Evolutionary conservation across 2,329 filamentous ascomycete genomes (phyloP), one percentile per base, ranked within the genome.

Genomic region (Drechslerella coelobrocha): DNA sequence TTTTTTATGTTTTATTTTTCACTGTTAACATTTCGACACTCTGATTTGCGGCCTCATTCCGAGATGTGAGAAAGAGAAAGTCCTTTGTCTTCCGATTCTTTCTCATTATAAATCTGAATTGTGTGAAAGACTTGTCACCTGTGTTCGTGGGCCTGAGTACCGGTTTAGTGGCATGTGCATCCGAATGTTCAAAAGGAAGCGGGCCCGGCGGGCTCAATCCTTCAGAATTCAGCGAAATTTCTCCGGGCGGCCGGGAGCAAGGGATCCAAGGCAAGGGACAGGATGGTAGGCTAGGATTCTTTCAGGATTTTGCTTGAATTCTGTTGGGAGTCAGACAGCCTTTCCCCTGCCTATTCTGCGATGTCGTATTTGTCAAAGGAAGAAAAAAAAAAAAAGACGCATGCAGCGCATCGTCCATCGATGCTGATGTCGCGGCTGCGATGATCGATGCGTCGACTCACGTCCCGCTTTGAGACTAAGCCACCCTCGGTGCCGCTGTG

Each of bases 41-140:
- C 6, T 21, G 17, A 45, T 34, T 34, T 34, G 29, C 12, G 29
- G 29, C 12, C 29, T 39, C 34, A 14, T 39, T n/a, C 14, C 21
- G 41, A 45, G 19, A 4, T 51, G 47, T 12, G n/a, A n/a, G n/a
- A 51, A 19, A 51, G n/a, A 10, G 27, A 55, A 48, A 59, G 47
- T 14, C 47, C 59, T 69, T 53, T 45, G 27, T 52, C 37, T 29
- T 29, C 53, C 24, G 43, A 45, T 47, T 31, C 21, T 62, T 60
- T 29, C n/a, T 29, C 61, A 52, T 61, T 69, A 69, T 56, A 61
- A 71, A 71, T 71, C 66, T 39, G 66, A 71, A 63, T 31, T 27
- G 39, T 34, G 47, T 23, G 47, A 54, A 24, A 23, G 5, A 34
- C 39, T 45, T 69, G 52, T 47, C 31, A 27, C 14, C n/a, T n/a